Base-by-base conservation (phyloP, 257 asterid genomes). In the Echium plantagineum region DNA sequence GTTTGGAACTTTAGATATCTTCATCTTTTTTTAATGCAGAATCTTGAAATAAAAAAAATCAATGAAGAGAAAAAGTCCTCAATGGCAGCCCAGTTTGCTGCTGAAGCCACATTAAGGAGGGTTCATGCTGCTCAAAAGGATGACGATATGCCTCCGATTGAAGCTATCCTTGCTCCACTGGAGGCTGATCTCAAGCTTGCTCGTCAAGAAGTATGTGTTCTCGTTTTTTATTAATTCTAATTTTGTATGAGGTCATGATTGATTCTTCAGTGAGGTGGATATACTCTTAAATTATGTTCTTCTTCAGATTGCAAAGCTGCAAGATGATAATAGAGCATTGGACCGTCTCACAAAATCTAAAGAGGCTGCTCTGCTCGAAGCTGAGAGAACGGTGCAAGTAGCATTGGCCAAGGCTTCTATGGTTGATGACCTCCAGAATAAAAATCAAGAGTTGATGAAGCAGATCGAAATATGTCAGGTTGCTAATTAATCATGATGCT, bases 391-490 rank as follows among this genome's bases (percentile, higher is more conserved):
- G 53, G 96, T 91, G 52, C 96, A 88, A 66, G 69, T 82, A 32
- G 96, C 98, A 63, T 69, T 91, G 76, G 96, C 95, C 1, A 91
- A 91, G 80, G 98, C 98, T 65, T 85, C 98, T 71, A 79, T 91
- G 96, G 98, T 88, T 72, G 98, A 91, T 74, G 96, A 87, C 74
- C 96, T 91, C 64, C 98, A 87, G 70, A 91, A 91, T 77, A 91
- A 88, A 72, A 91, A 91, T 74, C 98, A 91, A 80, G 96, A 91
- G 64, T 74, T 91, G 81, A 84, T 85, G 94, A 91, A 88, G 71
- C 98, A 91, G 81, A 91, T 91, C 60, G 96, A 91, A 75, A 91
- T 91, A 63, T 88, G 98, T 79, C 96, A 91, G 94, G 98, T 85
- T 65, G 62, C 21, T 59, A 19, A 49, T 64, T 17, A 15, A 55